Conservation (phyloP, 2,329 filamentous ascomycete genomes). For the Diaporthe caulivora region DNA sequence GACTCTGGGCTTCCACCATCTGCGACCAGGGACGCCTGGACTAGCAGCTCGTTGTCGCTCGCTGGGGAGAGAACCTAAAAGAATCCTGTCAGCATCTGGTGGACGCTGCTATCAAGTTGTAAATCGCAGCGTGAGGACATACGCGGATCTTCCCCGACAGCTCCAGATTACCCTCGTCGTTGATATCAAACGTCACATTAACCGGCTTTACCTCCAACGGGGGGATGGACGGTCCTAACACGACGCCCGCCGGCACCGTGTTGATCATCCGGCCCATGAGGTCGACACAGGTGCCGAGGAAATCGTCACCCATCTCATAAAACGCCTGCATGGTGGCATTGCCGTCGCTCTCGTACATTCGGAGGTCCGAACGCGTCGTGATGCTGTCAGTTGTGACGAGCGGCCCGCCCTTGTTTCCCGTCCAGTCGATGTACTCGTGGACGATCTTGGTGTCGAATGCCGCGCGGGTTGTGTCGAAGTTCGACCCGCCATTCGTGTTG, state of each 20-base stretch:
- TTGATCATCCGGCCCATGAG: slow-evolving; percentile 46
- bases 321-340: slow-evolving; percentile 46
- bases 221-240: slow-evolving; percentile 27
- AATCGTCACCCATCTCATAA: slow-evolving; percentile 43
- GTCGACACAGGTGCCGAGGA: slow-evolving; percentile 44
- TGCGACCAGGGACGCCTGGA: neutral
- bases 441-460: slow-evolving; percentile 11
- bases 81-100: neutral
- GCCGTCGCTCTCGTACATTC: slow-evolving; percentile 46
- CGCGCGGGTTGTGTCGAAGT: slow-evolving; percentile 9
- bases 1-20: neutral
- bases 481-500: slow-evolving; percentile 25
- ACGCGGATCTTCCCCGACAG: slow-evolving; percentile 5
- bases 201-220: neutral
- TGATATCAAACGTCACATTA: slow-evolving; percentile 3
- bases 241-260: slow-evolving; percentile 45
- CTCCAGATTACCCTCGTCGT: neutral
- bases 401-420: neutral
- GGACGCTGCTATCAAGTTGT: neutral
- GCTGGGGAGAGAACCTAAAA: neutral
- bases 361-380: slow-evolving; percentile 42
- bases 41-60: neutral
- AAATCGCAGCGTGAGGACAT: neutral
- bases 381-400: slow-evolving; percentile 23
- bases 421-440: slow-evolving; percentile 32